These are phyloP conservation scores for Cercospora sojina DNA, from an alignment of 2,329 filamentous ascomycete species.

Conservation along the genomic window DNA sequence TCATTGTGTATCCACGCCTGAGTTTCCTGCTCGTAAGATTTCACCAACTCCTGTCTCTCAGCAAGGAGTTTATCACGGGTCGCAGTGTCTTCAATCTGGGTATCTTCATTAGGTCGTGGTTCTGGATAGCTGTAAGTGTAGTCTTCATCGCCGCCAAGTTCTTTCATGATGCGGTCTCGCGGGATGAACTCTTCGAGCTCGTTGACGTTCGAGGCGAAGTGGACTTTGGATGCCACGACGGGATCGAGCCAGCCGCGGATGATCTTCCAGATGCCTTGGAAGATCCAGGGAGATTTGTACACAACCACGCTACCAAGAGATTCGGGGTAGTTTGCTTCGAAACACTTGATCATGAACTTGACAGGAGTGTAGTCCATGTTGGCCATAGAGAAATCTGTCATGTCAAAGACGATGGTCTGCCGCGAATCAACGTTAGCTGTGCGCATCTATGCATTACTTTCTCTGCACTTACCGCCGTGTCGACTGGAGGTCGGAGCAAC, in stretches of 20 bases:
- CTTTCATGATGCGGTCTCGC: conserved; percentile 68
- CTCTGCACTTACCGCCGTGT: conserved; percentile 74
- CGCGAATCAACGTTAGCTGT: neutral
- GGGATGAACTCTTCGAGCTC: conserved; percentile 79
- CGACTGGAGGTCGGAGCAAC: conserved; percentile 73
- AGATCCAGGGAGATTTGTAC: conserved; percentile 95
- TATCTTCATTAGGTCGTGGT: conserved; percentile 73
- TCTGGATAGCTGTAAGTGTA: conserved; percentile 84
- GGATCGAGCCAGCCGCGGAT: conserved; percentile 96
- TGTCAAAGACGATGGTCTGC: conserved; percentile 90
- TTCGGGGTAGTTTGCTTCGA: conserved; percentile 97
- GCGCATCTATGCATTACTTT: neutral
- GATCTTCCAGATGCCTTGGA: conserved; percentile 96
- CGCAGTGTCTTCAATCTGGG: conserved; percentile 61
- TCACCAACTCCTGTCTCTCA: conserved; percentile 64
- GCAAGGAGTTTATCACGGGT: conserved; percentile 63
- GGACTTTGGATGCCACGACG: conserved; percentile 88
- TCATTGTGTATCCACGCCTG: conserved; percentile 67
- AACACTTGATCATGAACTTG: conserved; percentile 99
- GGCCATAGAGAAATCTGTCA: conserved; percentile 87
- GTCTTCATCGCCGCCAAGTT: conserved; percentile 81
- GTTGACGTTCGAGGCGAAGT: conserved; percentile 80
- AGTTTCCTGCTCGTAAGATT: conserved; percentile 72
- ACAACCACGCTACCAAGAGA: conserved; percentile 85
- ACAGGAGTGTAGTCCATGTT: conserved; percentile 99